Evolutionary conservation across 345 rosid genomes (phyloP).

Genomic region (Streptanthus diversifolius): DNA sequence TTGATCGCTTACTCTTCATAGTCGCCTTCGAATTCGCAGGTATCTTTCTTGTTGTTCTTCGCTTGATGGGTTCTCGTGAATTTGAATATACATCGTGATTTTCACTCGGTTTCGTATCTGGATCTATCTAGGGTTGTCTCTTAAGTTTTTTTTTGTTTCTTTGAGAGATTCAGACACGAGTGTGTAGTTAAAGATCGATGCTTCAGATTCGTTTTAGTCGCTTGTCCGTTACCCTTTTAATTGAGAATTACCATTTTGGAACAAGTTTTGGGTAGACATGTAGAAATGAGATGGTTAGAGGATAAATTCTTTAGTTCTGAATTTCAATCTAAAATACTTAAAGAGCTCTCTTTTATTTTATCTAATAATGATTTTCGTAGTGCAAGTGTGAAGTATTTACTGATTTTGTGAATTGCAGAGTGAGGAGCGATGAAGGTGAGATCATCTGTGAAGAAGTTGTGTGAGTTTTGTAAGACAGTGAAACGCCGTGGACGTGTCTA

Average conservation of each 20-base stretch:
- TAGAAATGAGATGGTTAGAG: slow-evolving; percentile 13
- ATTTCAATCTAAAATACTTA: neutral
- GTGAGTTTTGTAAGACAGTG: slow-evolving; percentile 81
- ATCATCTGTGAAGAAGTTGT: slow-evolving; percentile 94
- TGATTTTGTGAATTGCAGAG: slow-evolving; percentile 1
- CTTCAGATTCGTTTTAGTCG: neutral
- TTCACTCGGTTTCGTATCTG: neutral
- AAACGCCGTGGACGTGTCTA: slow-evolving; percentile 87
- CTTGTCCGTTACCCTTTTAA: neutral
- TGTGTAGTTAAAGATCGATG: slow-evolving; percentile 2
- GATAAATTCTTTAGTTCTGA: neutral
- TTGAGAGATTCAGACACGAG: neutral
- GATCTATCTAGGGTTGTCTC: slow-evolving; percentile 5
- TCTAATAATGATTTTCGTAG: neutral
- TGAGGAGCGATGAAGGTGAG: slow-evolving; percentile 76
- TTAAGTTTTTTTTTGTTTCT: neutral
- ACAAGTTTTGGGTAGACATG: neutral
- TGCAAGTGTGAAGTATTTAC: neutral
- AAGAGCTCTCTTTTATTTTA: neutral
- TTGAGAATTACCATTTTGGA: neutral
- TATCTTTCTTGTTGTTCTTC: neutral
- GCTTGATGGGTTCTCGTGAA: neutral
- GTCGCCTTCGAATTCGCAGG: slow-evolving; percentile 32
- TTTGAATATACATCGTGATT: neutral
- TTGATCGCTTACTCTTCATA: slow-evolving; percentile 17